Evolutionary conservation across 2,329 filamentous ascomycete species (phyloP).

Genomic region (Albophoma yamanashiensis): DNA sequence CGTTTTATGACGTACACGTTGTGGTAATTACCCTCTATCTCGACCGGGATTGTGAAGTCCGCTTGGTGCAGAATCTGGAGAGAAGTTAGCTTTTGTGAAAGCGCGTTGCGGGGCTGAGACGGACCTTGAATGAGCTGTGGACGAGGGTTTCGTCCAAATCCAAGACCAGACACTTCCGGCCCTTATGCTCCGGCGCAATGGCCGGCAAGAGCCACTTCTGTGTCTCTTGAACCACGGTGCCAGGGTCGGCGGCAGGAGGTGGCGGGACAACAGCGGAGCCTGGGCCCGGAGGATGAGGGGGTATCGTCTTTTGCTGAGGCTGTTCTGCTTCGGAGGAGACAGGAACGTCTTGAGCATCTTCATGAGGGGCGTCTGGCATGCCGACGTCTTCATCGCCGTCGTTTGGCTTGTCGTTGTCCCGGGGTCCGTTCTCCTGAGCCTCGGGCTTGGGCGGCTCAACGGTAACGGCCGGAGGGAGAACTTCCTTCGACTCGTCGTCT

Average conservation of each 20-base stretch:
- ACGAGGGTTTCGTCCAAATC: constrained; percentile 96
- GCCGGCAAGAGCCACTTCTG: constrained; percentile 72
- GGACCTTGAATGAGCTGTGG: constrained; percentile 97
- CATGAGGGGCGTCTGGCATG: constrained; percentile 53
- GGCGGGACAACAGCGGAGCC: constrained; percentile 27
- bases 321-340: constrained; percentile 26
- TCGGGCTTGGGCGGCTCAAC: constrained; percentile 31
- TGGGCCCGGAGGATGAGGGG: constrained; percentile 37
- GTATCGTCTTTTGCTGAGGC: constrained; percentile 18
- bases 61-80: constrained; percentile 87
- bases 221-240: constrained; percentile 28
- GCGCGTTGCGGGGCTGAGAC: constrained; percentile 1
- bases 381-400: constrained; percentile 51
- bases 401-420: constrained; percentile 22
- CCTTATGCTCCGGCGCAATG: constrained; percentile 66
- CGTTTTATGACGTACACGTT: constrained; percentile 99
- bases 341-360: constrained; percentile 35
- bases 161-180: constrained; percentile 87
- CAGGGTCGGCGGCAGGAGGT: constrained; percentile 29
- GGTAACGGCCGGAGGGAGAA: constrained; percentile 21
- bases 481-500: constrained; percentile 36
- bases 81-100: constrained; percentile 2
- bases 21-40: constrained; percentile 97
- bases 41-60: constrained; percentile 96
- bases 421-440: constrained; percentile 12